phyloP scores from a whole-genome alignment of 1,284 basidiomycete species.

The Leccinum subspadiceum region DNA sequence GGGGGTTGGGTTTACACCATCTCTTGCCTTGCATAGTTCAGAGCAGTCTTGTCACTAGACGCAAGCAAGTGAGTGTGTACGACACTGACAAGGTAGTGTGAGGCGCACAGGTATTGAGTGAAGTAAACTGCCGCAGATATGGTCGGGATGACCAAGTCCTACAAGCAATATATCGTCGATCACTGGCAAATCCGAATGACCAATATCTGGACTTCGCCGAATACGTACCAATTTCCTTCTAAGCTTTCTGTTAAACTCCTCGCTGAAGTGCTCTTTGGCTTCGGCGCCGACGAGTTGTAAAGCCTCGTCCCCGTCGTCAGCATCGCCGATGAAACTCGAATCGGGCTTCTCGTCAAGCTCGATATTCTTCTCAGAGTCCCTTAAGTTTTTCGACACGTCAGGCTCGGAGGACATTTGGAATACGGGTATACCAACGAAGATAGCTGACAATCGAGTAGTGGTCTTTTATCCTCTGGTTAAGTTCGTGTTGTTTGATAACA shows the following conservation, averaged over 20 bases:
- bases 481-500: slow-evolving; percentile 14
- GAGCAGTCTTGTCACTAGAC: slow-evolving; percentile 61
- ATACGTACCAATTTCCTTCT: slow-evolving; percentile 56
- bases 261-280: slow-evolving; percentile 51
- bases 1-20: not conserved
- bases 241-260: slow-evolving; percentile 57
- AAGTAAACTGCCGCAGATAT: slow-evolving; percentile 67
- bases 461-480: slow-evolving; percentile 15
- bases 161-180: not conserved
- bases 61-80: slow-evolving; percentile 5
- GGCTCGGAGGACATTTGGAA: slow-evolving; percentile 21
- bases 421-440: slow-evolving; percentile 1
- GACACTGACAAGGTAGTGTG: not conserved
- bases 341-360: slow-evolving; percentile 18
- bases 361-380: slow-evolving; percentile 13
- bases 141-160: slow-evolving; percentile 61
- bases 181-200: not conserved
- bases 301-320: slow-evolving; percentile 53
- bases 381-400: slow-evolving; percentile 7
- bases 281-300: slow-evolving; percentile 55
- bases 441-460: not conserved
- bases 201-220: not conserved
- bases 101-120: slow-evolving; percentile 56
- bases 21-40: slow-evolving; percentile 62
- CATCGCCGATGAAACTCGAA: slow-evolving; percentile 28